Percentiles rank a stretch among this genome's conserved stretches.
These are phyloP conservation scores for Aegilops sharonensis DNA, from an alignment of 176 grass and related monocot genomes.

Conservation along the genomic window DNA sequence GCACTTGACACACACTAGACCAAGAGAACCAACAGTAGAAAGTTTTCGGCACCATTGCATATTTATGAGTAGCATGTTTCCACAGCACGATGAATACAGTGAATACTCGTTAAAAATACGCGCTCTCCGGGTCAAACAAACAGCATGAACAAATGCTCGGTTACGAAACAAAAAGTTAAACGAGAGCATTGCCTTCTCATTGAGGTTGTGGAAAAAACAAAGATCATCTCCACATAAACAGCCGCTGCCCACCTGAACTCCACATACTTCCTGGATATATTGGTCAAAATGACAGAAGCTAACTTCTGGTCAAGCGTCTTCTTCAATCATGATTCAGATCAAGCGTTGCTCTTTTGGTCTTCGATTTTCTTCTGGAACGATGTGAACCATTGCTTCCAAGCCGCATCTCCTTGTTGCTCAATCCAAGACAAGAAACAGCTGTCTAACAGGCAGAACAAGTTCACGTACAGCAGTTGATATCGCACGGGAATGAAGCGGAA, in stretches of 20 bases:
- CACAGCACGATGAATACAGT: not conserved
- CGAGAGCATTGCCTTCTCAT: not conserved
- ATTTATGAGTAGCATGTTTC: not conserved
- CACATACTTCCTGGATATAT: not conserved
- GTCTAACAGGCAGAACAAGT: conserved; percentile 86
- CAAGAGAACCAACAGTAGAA: not conserved
- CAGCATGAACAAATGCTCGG: not conserved
- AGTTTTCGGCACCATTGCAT: not conserved
- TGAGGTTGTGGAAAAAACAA: not conserved
- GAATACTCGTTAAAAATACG: not conserved
- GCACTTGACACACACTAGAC: not conserved
- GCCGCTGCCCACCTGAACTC: not conserved
- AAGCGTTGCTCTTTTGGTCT: conserved; percentile 49
- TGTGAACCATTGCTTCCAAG: conserved; percentile 84
- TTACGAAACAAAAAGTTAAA: not conserved
- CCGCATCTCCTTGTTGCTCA: conserved; percentile 85
- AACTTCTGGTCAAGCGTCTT: not conserved
- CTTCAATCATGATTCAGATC: conserved; percentile 28
- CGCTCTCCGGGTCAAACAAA: not conserved
- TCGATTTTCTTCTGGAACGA: conserved; percentile 52
- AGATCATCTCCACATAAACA: conserved; percentile 1
- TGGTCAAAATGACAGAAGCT: not conserved
- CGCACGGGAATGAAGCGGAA: conserved; percentile 82
- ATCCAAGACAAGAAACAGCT: conserved; percentile 94
- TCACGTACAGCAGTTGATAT: conserved; percentile 88